Percentiles rank a stretch among this genome's conserved stretches.
phyloP scores from a whole-genome alignment of 345 rosid genomes.

The Heritiera littoralis region DNA sequence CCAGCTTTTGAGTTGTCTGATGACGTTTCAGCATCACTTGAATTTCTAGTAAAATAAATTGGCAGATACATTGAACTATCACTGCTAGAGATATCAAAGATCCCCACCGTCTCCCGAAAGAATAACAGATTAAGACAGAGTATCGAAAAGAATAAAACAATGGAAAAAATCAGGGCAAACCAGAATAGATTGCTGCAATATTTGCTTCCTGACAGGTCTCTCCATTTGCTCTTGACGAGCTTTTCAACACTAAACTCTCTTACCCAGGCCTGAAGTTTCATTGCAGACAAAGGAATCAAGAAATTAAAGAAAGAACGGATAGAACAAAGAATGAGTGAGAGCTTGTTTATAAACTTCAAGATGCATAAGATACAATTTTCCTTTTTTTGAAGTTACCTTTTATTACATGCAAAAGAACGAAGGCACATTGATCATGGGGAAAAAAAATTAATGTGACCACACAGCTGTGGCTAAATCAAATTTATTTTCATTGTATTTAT shows the following conservation, averaged over 20 bases:
- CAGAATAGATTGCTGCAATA: not conserved
- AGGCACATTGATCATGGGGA: not conserved
- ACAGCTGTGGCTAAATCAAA: no score
- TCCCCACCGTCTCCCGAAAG: not conserved
- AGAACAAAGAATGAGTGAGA: not conserved
- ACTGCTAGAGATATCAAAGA: not conserved
- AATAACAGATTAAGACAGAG: not conserved
- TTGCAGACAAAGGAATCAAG: not conserved
- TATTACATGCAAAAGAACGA: not conserved
- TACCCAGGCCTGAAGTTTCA: not conserved
- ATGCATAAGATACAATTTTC: not conserved
- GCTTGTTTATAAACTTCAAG: not conserved
- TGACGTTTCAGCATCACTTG: conserved; percentile 18
- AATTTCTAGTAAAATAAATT: not conserved
- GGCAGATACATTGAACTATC: not conserved
- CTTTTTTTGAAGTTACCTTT: not conserved
- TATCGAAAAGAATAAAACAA: conserved; percentile 7
- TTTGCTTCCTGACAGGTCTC: not conserved
- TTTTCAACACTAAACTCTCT: not conserved
- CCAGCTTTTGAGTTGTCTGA: not conserved
- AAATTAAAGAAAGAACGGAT: no score
- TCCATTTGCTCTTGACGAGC: conserved; percentile 18
- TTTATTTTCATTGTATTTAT: no score
- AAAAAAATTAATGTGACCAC: no score
- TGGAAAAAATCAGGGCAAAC: conserved; percentile 16